phyloP scores from a whole-genome alignment of 441 rosid genomes.

The Erodium moschatum region DNA sequence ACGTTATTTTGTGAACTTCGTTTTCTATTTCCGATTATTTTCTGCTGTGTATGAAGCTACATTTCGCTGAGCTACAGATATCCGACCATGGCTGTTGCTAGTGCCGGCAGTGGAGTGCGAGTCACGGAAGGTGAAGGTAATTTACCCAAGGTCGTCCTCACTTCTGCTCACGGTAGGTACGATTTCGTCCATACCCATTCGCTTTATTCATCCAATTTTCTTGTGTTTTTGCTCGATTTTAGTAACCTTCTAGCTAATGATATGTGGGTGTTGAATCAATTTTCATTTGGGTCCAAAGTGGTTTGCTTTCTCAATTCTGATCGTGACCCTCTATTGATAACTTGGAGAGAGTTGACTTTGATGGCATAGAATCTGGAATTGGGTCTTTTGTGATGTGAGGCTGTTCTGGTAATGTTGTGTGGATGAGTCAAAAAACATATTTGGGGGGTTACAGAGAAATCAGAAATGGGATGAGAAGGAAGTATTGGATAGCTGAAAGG shows the following conservation, averaged over 20 bases:
- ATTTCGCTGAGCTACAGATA: slow-evolving; percentile 24
- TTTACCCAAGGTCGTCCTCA: slow-evolving; percentile 74
- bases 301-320: background rate
- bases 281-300: background rate
- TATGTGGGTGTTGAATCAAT: background rate
- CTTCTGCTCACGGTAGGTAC: slow-evolving; percentile 65
- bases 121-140: slow-evolving; percentile 75
- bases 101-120: slow-evolving; percentile 38
- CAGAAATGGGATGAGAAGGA: background rate
- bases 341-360: background rate
- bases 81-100: slow-evolving; percentile 52
- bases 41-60: background rate
- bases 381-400: background rate
- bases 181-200: background rate
- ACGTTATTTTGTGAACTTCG: slow-evolving; percentile 4
- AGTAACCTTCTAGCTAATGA: background rate
- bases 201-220: no score
- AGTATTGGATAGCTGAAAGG: no score
- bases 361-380: background rate
- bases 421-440: background rate
- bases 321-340: no score
- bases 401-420: background rate
- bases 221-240: background rate
- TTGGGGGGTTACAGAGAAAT: background rate
- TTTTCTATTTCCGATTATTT: background rate